phyloP scores from a whole-genome alignment of 345 rosid genomes.

The Sisymbrium altissimum region DNA sequence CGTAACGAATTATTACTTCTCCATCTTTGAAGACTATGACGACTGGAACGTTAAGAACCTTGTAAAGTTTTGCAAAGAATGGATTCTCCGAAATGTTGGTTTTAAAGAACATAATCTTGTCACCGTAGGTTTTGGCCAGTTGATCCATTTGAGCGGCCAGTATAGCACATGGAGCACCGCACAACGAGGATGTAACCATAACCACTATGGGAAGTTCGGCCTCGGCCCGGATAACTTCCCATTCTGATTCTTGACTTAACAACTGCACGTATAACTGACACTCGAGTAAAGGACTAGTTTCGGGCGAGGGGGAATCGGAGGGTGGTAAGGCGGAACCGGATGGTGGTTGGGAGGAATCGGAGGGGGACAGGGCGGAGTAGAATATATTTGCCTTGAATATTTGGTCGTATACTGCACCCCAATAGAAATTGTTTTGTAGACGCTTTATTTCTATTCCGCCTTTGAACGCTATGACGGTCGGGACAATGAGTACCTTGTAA shows the following conservation, averaged over 20 bases:
- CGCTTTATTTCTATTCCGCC: neutral
- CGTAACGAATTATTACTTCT: neutral
- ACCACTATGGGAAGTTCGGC: neutral
- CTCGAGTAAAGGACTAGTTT: too few species aligned
- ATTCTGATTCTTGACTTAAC: neutral
- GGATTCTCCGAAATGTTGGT: neutral
- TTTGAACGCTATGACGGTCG: neutral
- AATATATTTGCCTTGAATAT: neutral
- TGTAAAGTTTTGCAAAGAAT: neutral
- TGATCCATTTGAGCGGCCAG: neutral
- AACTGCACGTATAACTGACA: too few species aligned
- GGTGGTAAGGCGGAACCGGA: neutral
- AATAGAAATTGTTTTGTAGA: neutral
- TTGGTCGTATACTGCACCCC: conserved; percentile 3
- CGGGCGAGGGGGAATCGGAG: too few species aligned
- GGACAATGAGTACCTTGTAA: neutral
- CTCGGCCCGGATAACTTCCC: neutral
- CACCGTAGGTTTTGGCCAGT: neutral
- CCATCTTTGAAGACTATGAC: conserved; percentile 2
- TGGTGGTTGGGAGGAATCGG: neutral
- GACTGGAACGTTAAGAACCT: neutral
- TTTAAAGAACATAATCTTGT: neutral
- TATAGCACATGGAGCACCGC: neutral
- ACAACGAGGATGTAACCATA: neutral
- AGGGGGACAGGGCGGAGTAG: neutral